A percentile compares a stretch with the other conserved stretches of the same genome.
phyloP scores from a whole-genome alignment of 2,329 filamentous ascomycete genomes.

The Aschersonia sp. region DNA sequence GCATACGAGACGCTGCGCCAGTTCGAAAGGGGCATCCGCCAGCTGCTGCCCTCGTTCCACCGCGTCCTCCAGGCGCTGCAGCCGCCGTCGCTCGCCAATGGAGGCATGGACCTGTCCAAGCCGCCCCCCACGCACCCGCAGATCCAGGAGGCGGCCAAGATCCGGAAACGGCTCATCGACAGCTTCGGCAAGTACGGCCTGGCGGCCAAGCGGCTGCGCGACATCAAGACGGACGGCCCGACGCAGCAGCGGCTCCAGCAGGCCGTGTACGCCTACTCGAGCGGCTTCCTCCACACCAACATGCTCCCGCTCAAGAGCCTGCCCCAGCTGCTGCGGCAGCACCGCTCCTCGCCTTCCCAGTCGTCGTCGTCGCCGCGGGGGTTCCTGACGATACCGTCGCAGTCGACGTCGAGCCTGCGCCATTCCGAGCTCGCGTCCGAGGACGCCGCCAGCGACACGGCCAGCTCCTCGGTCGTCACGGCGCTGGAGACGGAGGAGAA shows the following conservation, averaged over 20 bases:
- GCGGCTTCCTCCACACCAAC: constrained; percentile 71
- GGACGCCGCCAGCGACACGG: constrained; percentile 33
- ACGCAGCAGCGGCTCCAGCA: constrained; percentile 66
- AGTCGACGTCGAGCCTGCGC: constrained; percentile 24
- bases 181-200: constrained; percentile 79
- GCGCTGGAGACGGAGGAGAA: constrained; percentile 71
- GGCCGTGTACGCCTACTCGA: constrained; percentile 70
- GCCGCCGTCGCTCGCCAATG: constrained; percentile 24
- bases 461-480: constrained; percentile 25
- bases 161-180: constrained; percentile 78
- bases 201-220: constrained; percentile 67
- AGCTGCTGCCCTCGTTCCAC: constrained; percentile 74
- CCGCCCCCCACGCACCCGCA: constrained; percentile 45
- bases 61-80: constrained; percentile 60
- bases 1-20: constrained; percentile 73
- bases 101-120: constrained; percentile 21
- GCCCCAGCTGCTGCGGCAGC: constrained; percentile 45
- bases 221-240: constrained; percentile 57
- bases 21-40: constrained; percentile 74
- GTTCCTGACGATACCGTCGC: constrained; percentile 19
- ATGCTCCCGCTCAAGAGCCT: constrained; percentile 77
- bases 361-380: constrained; percentile 12
- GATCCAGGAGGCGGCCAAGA: constrained; percentile 73
- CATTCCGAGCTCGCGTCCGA: constrained; percentile 34
- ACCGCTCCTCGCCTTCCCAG: constrained; percentile 12